Base-by-base conservation (phyloP, 768 basidiomycete genomes). In the Omphalotus guepiniiformis region DNA sequence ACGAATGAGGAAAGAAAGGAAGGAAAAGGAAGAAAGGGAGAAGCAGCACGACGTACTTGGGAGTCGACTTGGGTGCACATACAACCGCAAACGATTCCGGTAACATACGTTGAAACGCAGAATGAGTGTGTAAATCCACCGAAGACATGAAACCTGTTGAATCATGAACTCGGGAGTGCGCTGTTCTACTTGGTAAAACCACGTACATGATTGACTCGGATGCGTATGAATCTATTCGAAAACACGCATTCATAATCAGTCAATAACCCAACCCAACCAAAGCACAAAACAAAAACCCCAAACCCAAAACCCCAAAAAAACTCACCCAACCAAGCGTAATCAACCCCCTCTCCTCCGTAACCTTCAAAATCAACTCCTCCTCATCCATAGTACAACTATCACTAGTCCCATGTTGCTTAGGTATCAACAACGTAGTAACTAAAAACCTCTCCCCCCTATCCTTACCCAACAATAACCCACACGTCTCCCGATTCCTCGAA, bases 311-410 rank as follows among this genome's bases (percentile, higher is more conserved):
- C n/a, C n/a, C n/a, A n/a, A 48, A 45, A 57, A 25, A 6, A 69
- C 83, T 53, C 55, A 93, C 91, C 93, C 93, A 96, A 50, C 93
- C 93, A 39, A 95, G 77, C 6, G 92, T 93, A 41, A 94, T 84
- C 57, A 94, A 64, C 54, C 77, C 79, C 52, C 87, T 70, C 59
- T 84, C 80, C 59, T 92, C 88, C 54, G 89, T 90, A 60, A 94
- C 91, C 55, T 81, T 78, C 65, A 93, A 67, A 6, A 93, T 88
- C 38, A 90, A 68, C 61, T 94, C 92, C 56, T 94, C 93, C 59
- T 87, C 83, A 44, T 90, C 84, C 86, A 93, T 94, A 26, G 83
- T 82, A 63, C 93, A 95, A n/a, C 90, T 91, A 67, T 95, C 90
- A 49, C 84, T 82, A 53, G 90, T 91, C 50, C 88, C 84, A 49